phyloP scores from a whole-genome alignment of 176 grass and related monocot species.

The Pharus latifolius region DNA sequence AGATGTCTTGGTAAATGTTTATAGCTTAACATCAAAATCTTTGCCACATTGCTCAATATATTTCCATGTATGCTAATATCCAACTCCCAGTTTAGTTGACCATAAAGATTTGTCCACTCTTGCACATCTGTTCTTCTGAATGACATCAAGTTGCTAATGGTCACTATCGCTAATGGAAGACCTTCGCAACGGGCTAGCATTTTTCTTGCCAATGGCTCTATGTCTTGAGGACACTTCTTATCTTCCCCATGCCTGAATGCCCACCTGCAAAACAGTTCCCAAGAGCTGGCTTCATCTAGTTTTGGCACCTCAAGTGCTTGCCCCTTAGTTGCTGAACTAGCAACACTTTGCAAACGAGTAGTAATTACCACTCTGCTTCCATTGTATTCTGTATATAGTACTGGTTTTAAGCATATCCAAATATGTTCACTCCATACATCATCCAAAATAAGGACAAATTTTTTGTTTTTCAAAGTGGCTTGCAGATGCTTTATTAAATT shows the following conservation, averaged over 20 bases:
- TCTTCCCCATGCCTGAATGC: neutral
- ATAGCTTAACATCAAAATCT: constrained; percentile 12
- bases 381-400: neutral
- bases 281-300: neutral
- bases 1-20: constrained; percentile 15
- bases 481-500: too few relatives aligned
- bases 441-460: neutral
- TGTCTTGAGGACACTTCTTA: neutral
- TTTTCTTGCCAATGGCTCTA: neutral
- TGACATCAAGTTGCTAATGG: neutral
- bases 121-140: neutral
- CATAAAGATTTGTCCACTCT: constrained; percentile 9
- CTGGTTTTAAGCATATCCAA: neutral
- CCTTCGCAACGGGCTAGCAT: neutral
- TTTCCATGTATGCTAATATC: neutral
- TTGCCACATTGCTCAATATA: neutral
- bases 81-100: neutral
- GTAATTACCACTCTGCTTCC: neutral
- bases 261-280: neutral
- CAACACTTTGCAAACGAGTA: neutral
- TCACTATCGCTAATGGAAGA: neutral
- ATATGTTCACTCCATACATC: neutral
- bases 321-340: neutral
- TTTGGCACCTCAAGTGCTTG: neutral
- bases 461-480: neutral